Conservation (phyloP, 2,329 filamentous ascomycete species). For the Fusarium sterilihyphosum region DNA sequence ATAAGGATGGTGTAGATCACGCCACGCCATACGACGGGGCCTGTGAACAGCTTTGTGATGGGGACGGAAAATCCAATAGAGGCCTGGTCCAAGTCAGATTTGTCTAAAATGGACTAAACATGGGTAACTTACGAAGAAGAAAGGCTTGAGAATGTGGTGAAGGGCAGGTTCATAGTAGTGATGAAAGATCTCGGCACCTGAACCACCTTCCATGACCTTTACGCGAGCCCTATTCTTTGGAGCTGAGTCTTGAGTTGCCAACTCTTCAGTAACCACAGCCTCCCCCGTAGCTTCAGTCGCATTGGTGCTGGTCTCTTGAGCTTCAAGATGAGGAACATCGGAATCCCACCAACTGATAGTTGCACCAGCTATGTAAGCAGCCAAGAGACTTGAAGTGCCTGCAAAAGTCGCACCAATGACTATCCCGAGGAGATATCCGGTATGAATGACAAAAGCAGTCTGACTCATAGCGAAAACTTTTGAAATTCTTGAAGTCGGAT, state of each 20-base stretch:
- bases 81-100: slow-evolving; percentile 46
- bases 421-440: slow-evolving; percentile 58
- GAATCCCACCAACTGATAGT: slow-evolving; percentile 68
- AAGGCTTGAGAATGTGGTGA: slow-evolving; percentile 68
- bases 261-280: not conserved
- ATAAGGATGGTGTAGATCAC: slow-evolving; percentile 78
- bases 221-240: not conserved
- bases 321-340: slow-evolving; percentile 41
- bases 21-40: slow-evolving; percentile 74
- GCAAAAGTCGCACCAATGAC: slow-evolving; percentile 65
- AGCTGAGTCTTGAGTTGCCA: not conserved
- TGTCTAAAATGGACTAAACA: not conserved
- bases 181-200: slow-evolving; percentile 21
- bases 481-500: slow-evolving; percentile 35
- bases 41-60: slow-evolving; percentile 73
- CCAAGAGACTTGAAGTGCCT: slow-evolving; percentile 70
- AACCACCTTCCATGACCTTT: not conserved
- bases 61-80: slow-evolving; percentile 83
- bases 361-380: slow-evolving; percentile 70
- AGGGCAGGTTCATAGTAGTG: slow-evolving; percentile 50
- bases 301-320: not conserved
- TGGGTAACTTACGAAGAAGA: slow-evolving; percentile 71
- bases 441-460: slow-evolving; percentile 58
- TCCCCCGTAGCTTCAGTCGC: not conserved
- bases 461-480: slow-evolving; percentile 43